Evolutionary conservation across 306 rosid genomes (phyloP).

Genomic region (Pterocarpus santalinus): DNA sequence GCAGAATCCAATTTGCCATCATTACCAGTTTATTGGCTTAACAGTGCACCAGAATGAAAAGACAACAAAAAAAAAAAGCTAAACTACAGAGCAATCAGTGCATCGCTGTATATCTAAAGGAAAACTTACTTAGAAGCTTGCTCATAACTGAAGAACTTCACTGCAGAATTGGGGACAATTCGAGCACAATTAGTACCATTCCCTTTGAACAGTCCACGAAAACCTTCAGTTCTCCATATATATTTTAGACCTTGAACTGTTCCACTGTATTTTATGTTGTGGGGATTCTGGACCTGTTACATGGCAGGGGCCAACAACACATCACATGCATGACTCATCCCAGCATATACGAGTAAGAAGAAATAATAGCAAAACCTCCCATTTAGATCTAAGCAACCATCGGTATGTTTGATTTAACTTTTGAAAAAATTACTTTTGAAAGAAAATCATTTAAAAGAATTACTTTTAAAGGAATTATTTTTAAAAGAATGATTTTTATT

Average conservation of each 20-base stretch:
- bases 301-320: constrained; percentile 24
- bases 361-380: neutral
- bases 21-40: neutral
- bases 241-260: constrained; percentile 90
- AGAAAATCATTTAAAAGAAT: too few relatives aligned
- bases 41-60: neutral
- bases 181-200: constrained; percentile 96
- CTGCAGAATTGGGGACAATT: constrained; percentile 91
- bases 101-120: constrained; percentile 15
- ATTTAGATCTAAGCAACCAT: neutral
- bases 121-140: constrained; percentile 85
- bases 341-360: constrained; percentile 7
- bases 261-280: constrained; percentile 85
- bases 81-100: constrained; percentile 16
- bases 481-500: too few relatives aligned
- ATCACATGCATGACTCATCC: constrained; percentile 13
- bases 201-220: constrained; percentile 89
- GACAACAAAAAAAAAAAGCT: constrained; percentile 1
- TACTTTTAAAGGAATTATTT: too few relatives aligned
- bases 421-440: too few relatives aligned
- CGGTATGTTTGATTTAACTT: too few relatives aligned
- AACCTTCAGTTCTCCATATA: constrained; percentile 91
- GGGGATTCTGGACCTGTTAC: constrained; percentile 89
- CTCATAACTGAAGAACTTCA: constrained; percentile 94
- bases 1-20: constrained; percentile 5